These are phyloP conservation scores for Ceratobasidium theobromae DNA, from an alignment of 1,284 basidiomycete genomes.

Conservation along the genomic window DNA sequence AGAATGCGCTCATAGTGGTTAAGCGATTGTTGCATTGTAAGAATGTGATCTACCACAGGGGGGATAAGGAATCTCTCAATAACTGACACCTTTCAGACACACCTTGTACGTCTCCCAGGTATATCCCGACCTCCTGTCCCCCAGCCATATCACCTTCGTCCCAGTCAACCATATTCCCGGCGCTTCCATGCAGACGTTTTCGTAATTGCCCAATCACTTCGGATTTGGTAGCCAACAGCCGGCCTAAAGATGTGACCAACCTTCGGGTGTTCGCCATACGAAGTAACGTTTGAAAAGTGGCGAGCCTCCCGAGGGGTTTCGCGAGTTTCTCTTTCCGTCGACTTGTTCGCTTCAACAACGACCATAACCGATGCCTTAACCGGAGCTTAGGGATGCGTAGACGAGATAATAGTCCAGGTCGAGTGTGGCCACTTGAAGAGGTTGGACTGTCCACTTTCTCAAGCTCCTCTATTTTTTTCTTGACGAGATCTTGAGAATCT, in stretches of 20 bases:
- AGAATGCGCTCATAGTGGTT: slow-evolving; percentile 89
- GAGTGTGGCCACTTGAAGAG: not conserved
- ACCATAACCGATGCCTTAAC: not conserved
- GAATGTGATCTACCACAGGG: slow-evolving; percentile 73
- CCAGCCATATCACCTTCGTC: slow-evolving; percentile 29
- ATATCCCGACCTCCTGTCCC: slow-evolving; percentile 72
- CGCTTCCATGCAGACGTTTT: slow-evolving; percentile 59
- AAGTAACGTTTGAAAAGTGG: slow-evolving; percentile 48
- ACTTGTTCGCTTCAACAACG: not conserved
- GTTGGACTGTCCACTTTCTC: not conserved
- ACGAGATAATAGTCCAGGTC: not conserved
- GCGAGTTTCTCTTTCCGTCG: slow-evolving; percentile 2
- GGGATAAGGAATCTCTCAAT: not conserved
- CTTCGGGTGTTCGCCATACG: slow-evolving; percentile 81
- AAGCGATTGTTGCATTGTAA: slow-evolving; percentile 82
- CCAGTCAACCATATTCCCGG: slow-evolving; percentile 19
- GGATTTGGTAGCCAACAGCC: slow-evolving; percentile 78
- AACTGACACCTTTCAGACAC: slow-evolving; percentile 33
- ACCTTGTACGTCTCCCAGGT: slow-evolving; percentile 94
- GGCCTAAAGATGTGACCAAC: slow-evolving; percentile 78
- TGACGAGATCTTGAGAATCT: slow-evolving; percentile 10
- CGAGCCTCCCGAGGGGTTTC: slow-evolving; percentile 13
- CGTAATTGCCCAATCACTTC: slow-evolving; percentile 80
- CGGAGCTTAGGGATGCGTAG: not conserved
- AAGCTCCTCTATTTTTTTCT: slow-evolving; percentile 1